Evolutionary conservation across 2,329 filamentous ascomycete species (phyloP), one percentile per base, ranked within the genome.

Genomic region (Ustilaginoidea virens): DNA sequence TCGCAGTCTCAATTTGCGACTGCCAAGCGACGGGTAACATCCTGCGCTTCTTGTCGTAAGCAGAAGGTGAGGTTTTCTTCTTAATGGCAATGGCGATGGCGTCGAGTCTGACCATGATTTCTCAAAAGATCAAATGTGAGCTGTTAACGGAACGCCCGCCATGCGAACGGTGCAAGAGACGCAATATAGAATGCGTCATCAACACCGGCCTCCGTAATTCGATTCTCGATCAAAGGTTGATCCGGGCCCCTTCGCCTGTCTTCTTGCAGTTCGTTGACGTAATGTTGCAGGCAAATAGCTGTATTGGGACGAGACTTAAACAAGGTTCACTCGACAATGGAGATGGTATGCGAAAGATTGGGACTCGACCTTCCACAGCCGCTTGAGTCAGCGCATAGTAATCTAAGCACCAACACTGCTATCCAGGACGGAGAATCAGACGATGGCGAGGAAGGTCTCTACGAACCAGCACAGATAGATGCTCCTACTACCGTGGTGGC

Each of bases 61-160:
- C 28, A 30, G 25, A 30, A 30, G 17, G 28, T 30, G 4, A 13
- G 22, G 27, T n/a, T n/a, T n/a, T n/a, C n/a, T n/a, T n/a, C n/a
- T n/a, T n/a, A n/a, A n/a, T n/a, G n/a, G n/a, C n/a, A n/a, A n/a
- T n/a, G n/a, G n/a, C n/a, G n/a, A n/a, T n/a, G n/a, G n/a, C n/a
- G n/a, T n/a, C n/a, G n/a, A n/a, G n/a, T n/a, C n/a, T n/a, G n/a
- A n/a, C n/a, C n/a, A n/a, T n/a, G n/a, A n/a, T n/a, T n/a, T n/a
- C n/a, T n/a, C n/a, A n/a, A n/a, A n/a, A 33, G 31, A 33, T 33
- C 31, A 29, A 33, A 14, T 30, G 31, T 11, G 31, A 33, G 28
- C 27, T 33, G 6, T 16, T 24, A 11, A 24, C 27, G 19, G 24
- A 29, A 15, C 19, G 23, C 7, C 31, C 31, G 9, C 31, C 31